Conservation (phyloP, 768 basidiomycete species). For the Lentinus tigrinus region DNA sequence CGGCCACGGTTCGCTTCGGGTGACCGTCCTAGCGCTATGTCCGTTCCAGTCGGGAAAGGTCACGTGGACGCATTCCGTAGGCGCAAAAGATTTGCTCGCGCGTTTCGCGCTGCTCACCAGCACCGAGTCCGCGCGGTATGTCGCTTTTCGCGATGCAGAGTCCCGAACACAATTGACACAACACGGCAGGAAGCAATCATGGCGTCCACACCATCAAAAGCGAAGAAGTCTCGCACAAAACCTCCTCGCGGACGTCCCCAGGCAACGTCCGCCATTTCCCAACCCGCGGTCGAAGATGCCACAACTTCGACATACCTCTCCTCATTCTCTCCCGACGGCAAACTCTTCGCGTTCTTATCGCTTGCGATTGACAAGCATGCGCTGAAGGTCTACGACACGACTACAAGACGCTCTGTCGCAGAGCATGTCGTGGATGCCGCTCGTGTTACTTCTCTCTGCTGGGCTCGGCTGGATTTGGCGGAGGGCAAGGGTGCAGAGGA, state of each 20-base stretch:
- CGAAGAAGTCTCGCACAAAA: slow-evolving; percentile 56
- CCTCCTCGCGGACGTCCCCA: slow-evolving; percentile 48
- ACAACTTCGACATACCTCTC: slow-evolving; percentile 44
- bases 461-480: slow-evolving; percentile 41
- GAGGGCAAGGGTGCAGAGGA: slow-evolving; percentile 26
- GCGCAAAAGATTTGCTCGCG: slow-evolving; percentile 4
- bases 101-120: slow-evolving; percentile 13
- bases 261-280: slow-evolving; percentile 56
- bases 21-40: too few species aligned
- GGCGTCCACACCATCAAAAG: slow-evolving; percentile 31
- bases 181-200: slow-evolving; percentile 6
- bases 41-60: neutral
- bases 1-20: neutral
- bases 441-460: slow-evolving; percentile 53
- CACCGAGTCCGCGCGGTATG: slow-evolving; percentile 5
- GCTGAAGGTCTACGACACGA: slow-evolving; percentile 61
- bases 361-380: slow-evolving; percentile 73
- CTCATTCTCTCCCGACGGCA: slow-evolving; percentile 57
- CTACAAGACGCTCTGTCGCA: slow-evolving; percentile 51
- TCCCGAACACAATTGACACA: neutral
- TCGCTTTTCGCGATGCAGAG: neutral
- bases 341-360: slow-evolving; percentile 59
- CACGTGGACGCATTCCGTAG: slow-evolving; percentile 2
- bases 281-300: slow-evolving; percentile 51
- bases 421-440: slow-evolving; percentile 58